phyloP scores from a whole-genome alignment of 768 basidiomycete species.

The Crucibulum laeve region DNA sequence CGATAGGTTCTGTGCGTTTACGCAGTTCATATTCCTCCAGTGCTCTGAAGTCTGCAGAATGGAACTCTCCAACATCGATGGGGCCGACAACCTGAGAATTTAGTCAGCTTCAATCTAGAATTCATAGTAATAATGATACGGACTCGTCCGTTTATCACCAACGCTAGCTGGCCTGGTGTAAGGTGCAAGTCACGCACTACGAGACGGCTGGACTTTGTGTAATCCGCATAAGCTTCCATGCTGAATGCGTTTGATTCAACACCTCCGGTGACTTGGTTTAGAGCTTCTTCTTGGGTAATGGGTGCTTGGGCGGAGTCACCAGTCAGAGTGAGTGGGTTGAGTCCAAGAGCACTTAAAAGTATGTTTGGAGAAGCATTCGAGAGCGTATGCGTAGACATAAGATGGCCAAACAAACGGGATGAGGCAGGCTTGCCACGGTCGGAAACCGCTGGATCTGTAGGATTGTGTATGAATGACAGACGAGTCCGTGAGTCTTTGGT shows the following conservation, averaged over 20 bases:
- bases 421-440: conserved; percentile 15
- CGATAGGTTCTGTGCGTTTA: conserved; percentile 65
- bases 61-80: conserved; percentile 53
- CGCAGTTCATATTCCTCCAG: conserved; percentile 72
- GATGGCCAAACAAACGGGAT: conserved; percentile 47
- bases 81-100: conserved; percentile 90
- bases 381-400: conserved; percentile 38
- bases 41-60: conserved; percentile 64
- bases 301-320: conserved; percentile 31
- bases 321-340: conserved; percentile 6
- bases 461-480: conserved; percentile 77
- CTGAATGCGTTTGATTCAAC: conserved; percentile 27
- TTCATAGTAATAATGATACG: too few species aligned
- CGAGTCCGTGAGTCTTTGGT: conserved; percentile 44
- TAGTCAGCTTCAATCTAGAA: too few species aligned
- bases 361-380: conserved; percentile 30
- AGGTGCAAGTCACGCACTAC: conserved; percentile 56
- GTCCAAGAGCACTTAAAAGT: conserved; percentile 35
- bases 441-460: conserved; percentile 22
- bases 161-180: conserved; percentile 50
- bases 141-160: conserved; percentile 85
- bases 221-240: conserved; percentile 32
- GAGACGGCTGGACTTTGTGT: conserved; percentile 37
- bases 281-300: conserved; percentile 24
- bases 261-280: conserved; percentile 29